Evolutionary conservation across 2,329 filamentous ascomycete species (phyloP).

Genomic region (Colletotrichum gloeosporioides): DNA sequence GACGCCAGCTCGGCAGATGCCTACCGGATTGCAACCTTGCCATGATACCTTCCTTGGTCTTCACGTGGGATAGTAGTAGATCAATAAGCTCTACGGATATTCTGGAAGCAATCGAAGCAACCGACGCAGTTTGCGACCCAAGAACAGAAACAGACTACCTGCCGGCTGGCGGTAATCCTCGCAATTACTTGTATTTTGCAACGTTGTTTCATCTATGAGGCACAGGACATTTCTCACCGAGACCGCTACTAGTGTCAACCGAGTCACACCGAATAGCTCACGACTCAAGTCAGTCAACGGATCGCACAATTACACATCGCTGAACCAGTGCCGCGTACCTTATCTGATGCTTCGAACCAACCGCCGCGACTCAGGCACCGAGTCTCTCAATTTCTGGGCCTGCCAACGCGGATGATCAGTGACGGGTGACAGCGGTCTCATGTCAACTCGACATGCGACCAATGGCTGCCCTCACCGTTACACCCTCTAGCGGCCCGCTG

Average conservation of each 20-base stretch:
- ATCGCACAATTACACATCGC: background rate
- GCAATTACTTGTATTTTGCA: background rate
- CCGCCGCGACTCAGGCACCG: background rate
- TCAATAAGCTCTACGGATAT: too few species aligned
- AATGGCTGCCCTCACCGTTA: background rate
- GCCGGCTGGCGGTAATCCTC: background rate
- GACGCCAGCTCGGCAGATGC: background rate
- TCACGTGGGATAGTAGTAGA: background rate
- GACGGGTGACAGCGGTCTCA: conserved; percentile 12
- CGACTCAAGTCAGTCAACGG: background rate
- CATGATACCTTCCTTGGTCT: background rate
- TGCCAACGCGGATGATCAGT: background rate
- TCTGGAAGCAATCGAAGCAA: background rate
- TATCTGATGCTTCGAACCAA: background rate
- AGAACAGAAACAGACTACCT: background rate
- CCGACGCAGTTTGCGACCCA: background rate
- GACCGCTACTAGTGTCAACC: background rate
- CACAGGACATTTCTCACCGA: background rate
- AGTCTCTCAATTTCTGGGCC: background rate
- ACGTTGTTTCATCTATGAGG: background rate
- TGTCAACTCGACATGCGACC: background rate
- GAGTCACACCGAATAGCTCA: background rate
- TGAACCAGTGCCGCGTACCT: background rate
- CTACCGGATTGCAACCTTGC: background rate
- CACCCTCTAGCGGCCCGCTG: conserved; percentile 14